Conservation (phyloP, 306 rosid genomes). For the Cicer judaicum region DNA sequence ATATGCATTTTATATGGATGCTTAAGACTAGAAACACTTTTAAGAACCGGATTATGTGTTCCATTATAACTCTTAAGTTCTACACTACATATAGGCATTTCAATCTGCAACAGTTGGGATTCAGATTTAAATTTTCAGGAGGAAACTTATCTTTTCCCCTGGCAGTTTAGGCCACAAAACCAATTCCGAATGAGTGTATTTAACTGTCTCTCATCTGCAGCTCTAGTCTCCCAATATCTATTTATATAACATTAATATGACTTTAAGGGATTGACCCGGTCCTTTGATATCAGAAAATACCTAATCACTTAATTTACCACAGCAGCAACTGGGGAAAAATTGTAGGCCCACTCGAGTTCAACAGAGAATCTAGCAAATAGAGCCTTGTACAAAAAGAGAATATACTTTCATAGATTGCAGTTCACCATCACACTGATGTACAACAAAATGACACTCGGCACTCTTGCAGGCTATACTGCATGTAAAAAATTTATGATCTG, state of each 20-base stretch:
- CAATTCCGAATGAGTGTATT: not conserved
- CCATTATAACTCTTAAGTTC: not conserved
- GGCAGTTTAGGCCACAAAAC: conserved; percentile 19
- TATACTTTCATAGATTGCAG: conserved; percentile 14
- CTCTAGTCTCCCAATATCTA: conserved; percentile 2
- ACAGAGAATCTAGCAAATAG: conserved; percentile 2
- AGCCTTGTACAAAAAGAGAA: conserved; percentile 18
- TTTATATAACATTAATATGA: not conserved
- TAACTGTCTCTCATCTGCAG: not conserved
- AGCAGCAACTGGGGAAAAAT: conserved; percentile 22
- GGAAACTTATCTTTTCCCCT: not conserved
- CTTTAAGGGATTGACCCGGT: conserved; percentile 14
- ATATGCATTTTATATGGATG: not conserved
- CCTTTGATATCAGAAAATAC: conserved; percentile 2
- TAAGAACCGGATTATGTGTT: no score
- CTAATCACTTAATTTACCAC: conserved; percentile 19
- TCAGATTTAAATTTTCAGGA: conserved; percentile 17
- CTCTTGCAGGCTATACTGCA: conserved; percentile 21
- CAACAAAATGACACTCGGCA: conserved; percentile 16
- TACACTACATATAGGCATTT: not conserved
- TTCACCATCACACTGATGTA: conserved; percentile 7
- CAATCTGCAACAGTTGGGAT: conserved; percentile 13
- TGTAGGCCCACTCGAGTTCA: not conserved
- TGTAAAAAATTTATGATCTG: conserved; percentile 19
- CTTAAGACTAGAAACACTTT: not conserved